Conservation (phyloP, 2,329 filamentous ascomycete species). For the Paraphaeosphaeria minitans region DNA sequence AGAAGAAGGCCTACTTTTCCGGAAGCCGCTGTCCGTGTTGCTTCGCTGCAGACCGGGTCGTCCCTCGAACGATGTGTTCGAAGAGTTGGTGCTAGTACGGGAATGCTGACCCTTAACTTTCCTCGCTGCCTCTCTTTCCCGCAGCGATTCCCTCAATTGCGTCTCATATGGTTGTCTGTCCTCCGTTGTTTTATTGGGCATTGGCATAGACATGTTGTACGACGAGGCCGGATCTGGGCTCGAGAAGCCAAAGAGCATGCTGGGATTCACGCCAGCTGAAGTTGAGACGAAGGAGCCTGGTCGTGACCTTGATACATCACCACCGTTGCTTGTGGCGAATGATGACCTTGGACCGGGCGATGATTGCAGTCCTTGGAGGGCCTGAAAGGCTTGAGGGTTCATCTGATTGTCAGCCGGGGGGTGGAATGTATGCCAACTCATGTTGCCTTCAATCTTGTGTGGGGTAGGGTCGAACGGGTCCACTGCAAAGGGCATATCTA, state of each 20-base stretch:
- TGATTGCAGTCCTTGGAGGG: slow-evolving; percentile 34
- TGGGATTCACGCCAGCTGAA: slow-evolving; percentile 54
- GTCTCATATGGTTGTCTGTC: slow-evolving; percentile 49
- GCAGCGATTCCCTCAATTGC: slow-evolving; percentile 39
- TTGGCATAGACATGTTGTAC: slow-evolving; percentile 34
- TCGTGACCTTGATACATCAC: slow-evolving; percentile 26
- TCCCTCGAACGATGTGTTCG: slow-evolving; percentile 41
- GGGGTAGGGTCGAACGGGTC: slow-evolving; percentile 45
- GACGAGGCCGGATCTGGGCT: slow-evolving; percentile 33
- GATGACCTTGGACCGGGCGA: slow-evolving; percentile 30
- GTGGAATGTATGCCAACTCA: slow-evolving; percentile 42
- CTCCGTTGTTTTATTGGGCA: slow-evolving; percentile 19
- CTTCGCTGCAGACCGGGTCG: slow-evolving; percentile 50
- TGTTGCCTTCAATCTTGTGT: slow-evolving; percentile 36
- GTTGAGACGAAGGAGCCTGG: slow-evolving; percentile 42
- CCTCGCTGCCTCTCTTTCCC: slow-evolving; percentile 41
- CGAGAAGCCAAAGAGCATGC: slow-evolving; percentile 52
- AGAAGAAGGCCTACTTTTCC: slow-evolving; percentile 33
- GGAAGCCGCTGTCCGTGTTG: slow-evolving; percentile 52
- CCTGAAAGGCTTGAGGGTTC: slow-evolving; percentile 43
- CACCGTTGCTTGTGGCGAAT: slow-evolving; percentile 28
- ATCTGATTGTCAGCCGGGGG: slow-evolving; percentile 34
- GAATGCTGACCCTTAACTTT: slow-evolving; percentile 44
- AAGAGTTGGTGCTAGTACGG: slow-evolving; percentile 48
- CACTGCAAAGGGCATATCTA: slow-evolving; percentile 37